Percentiles rank a stretch among this genome's conserved stretches.
phyloP scores from a whole-genome alignment of 805 yeast species.

The Jamesozyma lodderae region DNA sequence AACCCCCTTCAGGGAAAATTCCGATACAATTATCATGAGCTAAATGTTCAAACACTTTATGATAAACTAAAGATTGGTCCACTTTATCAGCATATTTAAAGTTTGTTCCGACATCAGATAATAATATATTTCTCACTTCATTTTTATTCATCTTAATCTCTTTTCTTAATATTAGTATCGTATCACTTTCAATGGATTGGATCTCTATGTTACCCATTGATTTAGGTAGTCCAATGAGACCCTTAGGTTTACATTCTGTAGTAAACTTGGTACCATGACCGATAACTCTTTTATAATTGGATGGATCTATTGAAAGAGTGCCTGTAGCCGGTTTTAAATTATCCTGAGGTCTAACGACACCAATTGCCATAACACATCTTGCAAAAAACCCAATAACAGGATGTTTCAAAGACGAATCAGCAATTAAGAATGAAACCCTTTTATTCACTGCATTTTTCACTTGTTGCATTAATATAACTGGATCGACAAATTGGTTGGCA shows the following conservation, averaged over 20 bases:
- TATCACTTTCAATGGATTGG: slow-evolving; percentile 57
- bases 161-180: slow-evolving; percentile 56
- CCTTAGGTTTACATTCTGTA: slow-evolving; percentile 48
- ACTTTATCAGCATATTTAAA: slow-evolving; percentile 75
- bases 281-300: slow-evolving; percentile 40
- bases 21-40: slow-evolving; percentile 78
- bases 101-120: slow-evolving; percentile 38
- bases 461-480: slow-evolving; percentile 60
- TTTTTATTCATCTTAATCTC: slow-evolving; percentile 54
- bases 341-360: slow-evolving; percentile 91
- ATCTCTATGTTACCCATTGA: slow-evolving; percentile 72
- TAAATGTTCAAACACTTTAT: slow-evolving; percentile 75
- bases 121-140: slow-evolving; percentile 34
- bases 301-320: slow-evolving; percentile 44
- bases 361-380: slow-evolving; percentile 70
- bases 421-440: slow-evolving; percentile 62
- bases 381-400: slow-evolving; percentile 69
- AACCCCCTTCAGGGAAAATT: slow-evolving; percentile 96
- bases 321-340: slow-evolving; percentile 63
- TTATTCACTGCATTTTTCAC: slow-evolving; percentile 41
- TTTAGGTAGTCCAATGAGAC: slow-evolving; percentile 68
- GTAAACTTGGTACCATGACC: slow-evolving; percentile 60
- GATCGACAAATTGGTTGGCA: slow-evolving; percentile 83
- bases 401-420: slow-evolving; percentile 64
- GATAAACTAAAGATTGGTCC: slow-evolving; percentile 78